Evolutionary conservation across 768 basidiomycete species (phyloP).

Genomic region (Tylopilus plumbeoviolaceoides): DNA sequence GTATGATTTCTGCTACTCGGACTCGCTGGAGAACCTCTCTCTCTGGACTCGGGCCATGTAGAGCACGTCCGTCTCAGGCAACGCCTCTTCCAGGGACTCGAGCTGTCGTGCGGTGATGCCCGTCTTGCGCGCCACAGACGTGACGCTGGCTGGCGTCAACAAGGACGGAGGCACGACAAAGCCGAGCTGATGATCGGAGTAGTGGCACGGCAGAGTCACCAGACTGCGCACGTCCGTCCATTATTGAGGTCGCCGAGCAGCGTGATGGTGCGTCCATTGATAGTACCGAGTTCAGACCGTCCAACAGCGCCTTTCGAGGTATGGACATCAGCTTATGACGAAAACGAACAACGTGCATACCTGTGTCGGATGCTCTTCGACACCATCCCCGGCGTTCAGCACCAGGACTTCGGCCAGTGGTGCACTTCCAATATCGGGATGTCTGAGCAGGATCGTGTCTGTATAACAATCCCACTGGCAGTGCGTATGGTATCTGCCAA

Average conservation of each 20-base stretch:
- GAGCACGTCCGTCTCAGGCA: slow-evolving; percentile 90
- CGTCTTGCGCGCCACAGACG: slow-evolving; percentile 77
- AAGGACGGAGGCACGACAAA: slow-evolving; percentile 88
- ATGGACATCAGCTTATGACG: background rate
- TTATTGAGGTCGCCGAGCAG: slow-evolving; percentile 96
- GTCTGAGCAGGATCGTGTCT: slow-evolving; percentile 91
- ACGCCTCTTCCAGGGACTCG: slow-evolving; percentile 87
- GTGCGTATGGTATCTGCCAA: slow-evolving; percentile 92
- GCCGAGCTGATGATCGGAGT: slow-evolving; percentile 84
- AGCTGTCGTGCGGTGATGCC: slow-evolving; percentile 76
- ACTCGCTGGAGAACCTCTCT: slow-evolving; percentile 80
- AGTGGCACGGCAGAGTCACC: slow-evolving; percentile 86
- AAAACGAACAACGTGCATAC: slow-evolving; percentile 35
- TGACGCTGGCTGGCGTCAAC: slow-evolving; percentile 84
- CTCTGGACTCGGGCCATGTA: slow-evolving; percentile 96
- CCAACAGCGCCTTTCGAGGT: slow-evolving; percentile 61
- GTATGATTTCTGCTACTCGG: slow-evolving; percentile 84
- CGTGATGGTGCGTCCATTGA: slow-evolving; percentile 93
- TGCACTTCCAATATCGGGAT: slow-evolving; percentile 92
- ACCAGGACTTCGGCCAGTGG: slow-evolving; percentile 95
- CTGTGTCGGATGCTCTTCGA: slow-evolving; percentile 98
- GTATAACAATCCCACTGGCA: slow-evolving; percentile 88
- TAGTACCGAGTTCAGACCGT: slow-evolving; percentile 95
- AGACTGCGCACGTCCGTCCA: slow-evolving; percentile 97
- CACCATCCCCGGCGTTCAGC: slow-evolving; percentile 95